Percentiles rank a stretch among this genome's conserved stretches.
These are phyloP conservation scores for Heterobasidion irregulare DNA, from an alignment of 1,284 basidiomycete genomes.

Conservation along the genomic window DNA sequence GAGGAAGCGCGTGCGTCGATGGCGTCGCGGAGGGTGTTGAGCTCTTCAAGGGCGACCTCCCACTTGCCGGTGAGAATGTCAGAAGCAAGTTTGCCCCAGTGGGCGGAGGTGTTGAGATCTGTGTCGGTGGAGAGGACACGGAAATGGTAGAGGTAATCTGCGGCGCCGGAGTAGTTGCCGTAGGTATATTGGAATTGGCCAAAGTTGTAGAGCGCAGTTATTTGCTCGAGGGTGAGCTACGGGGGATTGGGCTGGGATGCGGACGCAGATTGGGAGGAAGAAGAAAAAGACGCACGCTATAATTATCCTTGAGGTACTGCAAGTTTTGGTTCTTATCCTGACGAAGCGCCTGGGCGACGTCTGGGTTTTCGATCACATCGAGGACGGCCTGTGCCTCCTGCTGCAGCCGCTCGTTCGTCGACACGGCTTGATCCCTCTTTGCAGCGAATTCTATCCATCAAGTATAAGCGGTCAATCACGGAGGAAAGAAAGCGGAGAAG, in stretches of 20 bases:
- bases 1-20: slow-evolving; percentile 73
- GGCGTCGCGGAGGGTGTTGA: slow-evolving; percentile 87
- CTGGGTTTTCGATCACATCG: slow-evolving; percentile 94
- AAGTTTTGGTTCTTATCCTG: slow-evolving; percentile 98
- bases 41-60: slow-evolving; percentile 89
- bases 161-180: slow-evolving; percentile 93
- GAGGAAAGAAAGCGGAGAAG: neutral
- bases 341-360: slow-evolving; percentile 82
- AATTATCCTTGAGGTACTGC: slow-evolving; percentile 90
- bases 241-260: neutral
- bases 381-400: slow-evolving; percentile 89
- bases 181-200: slow-evolving; percentile 98
- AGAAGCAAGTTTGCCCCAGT: slow-evolving; percentile 97
- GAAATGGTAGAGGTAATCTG: slow-evolving; percentile 98
- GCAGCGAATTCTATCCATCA: slow-evolving; percentile 62
- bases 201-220: slow-evolving; percentile 94
- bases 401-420: slow-evolving; percentile 77
- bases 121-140: slow-evolving; percentile 91
- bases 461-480: too few species aligned
- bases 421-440: slow-evolving; percentile 76
- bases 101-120: slow-evolving; percentile 88
- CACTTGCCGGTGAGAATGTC: slow-evolving; percentile 94
- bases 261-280: slow-evolving; percentile 3
- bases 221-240: slow-evolving; percentile 90
- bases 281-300: slow-evolving; percentile 55